Evolutionary conservation across 805 yeast species (phyloP).

Genomic region (Hanseniaspora guilliermondii): DNA sequence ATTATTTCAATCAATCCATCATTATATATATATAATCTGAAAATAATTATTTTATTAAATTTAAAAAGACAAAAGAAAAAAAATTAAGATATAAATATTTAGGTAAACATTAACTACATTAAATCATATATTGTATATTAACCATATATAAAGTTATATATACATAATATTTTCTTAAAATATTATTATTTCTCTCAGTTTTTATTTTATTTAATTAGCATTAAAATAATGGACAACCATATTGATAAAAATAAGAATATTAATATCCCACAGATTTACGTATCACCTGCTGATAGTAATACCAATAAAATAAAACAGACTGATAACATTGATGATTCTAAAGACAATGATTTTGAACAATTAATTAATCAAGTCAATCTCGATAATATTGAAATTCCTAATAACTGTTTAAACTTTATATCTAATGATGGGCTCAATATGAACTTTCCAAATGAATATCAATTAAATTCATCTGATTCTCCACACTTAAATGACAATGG

Average conservation of each 20-base stretch:
- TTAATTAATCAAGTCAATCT: background rate
- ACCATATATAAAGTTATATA: too few species aligned
- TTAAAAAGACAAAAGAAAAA: too few species aligned
- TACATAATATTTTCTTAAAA: too few species aligned
- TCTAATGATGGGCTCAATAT: background rate
- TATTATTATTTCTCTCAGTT: too few species aligned
- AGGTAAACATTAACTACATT: too few species aligned
- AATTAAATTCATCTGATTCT: background rate
- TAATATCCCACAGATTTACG: slow-evolving; percentile 6
- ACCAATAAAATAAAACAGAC: background rate
- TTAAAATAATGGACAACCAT: background rate
- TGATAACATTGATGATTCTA: background rate
- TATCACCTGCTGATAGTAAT: slow-evolving; percentile 1
- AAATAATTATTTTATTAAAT: too few species aligned
- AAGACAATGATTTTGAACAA: background rate
- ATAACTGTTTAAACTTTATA: background rate
- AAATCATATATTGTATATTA: too few species aligned
- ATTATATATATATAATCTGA: too few species aligned
- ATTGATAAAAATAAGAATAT: background rate
- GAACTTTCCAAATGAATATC: slow-evolving; percentile 15
- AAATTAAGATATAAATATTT: too few species aligned
- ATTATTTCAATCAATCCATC: too few species aligned
- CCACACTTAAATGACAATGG: background rate
- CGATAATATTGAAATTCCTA: background rate
- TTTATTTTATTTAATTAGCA: too few species aligned